These are phyloP conservation scores for Ceratocystis lukuohia DNA, from an alignment of 2,329 filamentous ascomycete genomes.

Conservation along the genomic window DNA sequence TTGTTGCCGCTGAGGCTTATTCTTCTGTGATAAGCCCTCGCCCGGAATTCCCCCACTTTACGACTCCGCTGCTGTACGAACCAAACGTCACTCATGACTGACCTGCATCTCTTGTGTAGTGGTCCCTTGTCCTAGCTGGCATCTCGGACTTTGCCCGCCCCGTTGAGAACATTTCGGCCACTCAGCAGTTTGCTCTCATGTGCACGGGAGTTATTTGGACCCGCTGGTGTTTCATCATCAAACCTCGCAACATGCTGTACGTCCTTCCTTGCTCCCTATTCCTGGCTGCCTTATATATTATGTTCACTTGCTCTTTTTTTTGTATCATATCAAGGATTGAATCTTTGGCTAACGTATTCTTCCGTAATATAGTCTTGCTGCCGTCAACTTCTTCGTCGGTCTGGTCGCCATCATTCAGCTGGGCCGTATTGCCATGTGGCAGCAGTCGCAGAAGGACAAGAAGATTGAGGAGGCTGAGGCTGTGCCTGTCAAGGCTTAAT, in stretches of 20 bases:
- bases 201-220: slow-evolving; percentile 95
- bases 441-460: slow-evolving; percentile 38
- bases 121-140: slow-evolving; percentile 84
- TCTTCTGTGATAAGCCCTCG: background rate
- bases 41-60: background rate
- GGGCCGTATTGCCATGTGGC: slow-evolving; percentile 57
- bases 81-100: background rate
- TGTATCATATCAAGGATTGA: too few relatives aligned
- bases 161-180: slow-evolving; percentile 81
- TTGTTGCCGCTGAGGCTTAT: background rate
- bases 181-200: slow-evolving; percentile 81
- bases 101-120: slow-evolving; percentile 36
- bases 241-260: slow-evolving; percentile 78
- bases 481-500: slow-evolving; percentile 22
- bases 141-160: slow-evolving; percentile 84
- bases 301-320: too few relatives aligned
- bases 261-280: slow-evolving; percentile 27
- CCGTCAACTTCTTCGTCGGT: slow-evolving; percentile 97
- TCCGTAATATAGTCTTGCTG: slow-evolving; percentile 50
- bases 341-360: slow-evolving; percentile 7
- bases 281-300: background rate
- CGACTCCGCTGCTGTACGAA: background rate
- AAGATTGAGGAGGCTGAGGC: slow-evolving; percentile 20
- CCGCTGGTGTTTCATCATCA: slow-evolving; percentile 95
- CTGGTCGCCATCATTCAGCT: slow-evolving; percentile 75